These are phyloP conservation scores for Daldinia caldariorum DNA, from an alignment of 495 filamentous ascomycete species.

Conservation along the genomic window DNA sequence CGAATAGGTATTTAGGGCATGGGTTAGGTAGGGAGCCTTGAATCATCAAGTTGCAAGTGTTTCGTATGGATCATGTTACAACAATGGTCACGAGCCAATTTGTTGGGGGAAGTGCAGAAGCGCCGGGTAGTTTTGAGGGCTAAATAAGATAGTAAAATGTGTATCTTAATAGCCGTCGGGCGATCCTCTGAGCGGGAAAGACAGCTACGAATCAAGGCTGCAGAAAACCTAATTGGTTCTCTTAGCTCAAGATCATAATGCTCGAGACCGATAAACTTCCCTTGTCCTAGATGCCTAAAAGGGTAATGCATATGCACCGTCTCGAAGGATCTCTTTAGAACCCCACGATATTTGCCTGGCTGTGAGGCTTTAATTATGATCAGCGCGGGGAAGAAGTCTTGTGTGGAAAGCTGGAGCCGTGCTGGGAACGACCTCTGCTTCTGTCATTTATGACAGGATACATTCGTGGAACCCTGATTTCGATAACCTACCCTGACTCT, in stretches of 20 bases:
- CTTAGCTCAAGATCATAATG: conserved; percentile 2
- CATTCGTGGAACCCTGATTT: conserved; percentile 20
- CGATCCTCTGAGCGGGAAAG: conserved; percentile 21
- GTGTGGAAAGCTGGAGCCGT: conserved; percentile 9
- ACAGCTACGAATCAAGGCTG: not conserved
- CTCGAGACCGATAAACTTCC: conserved; percentile 7
- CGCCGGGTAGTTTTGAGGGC: conserved; percentile 52
- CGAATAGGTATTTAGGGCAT: conserved; percentile 37
- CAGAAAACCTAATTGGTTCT: conserved; percentile 4
- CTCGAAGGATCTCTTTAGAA: conserved; percentile 3
- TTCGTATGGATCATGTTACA: conserved; percentile 52
- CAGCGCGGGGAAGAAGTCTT: conserved; percentile 21
- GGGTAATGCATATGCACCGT: conserved; percentile 6
- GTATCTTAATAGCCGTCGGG: conserved; percentile 40
- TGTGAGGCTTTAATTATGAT: conserved; percentile 22
- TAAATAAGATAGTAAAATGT: conserved; percentile 49
- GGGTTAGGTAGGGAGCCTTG: conserved; percentile 23
- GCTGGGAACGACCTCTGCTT: conserved; percentile 21
- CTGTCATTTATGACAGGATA: conserved; percentile 39
- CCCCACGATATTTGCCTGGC: conserved; percentile 21
- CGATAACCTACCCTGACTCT: conserved; percentile 19
- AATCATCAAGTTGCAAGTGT: conserved; percentile 51
- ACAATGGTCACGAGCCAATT: conserved; percentile 50
- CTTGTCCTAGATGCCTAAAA: conserved; percentile 22
- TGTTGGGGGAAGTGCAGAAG: conserved; percentile 48